Conservation (phyloP, 306 rosid genomes). For the Bauhinia variegata region DNA sequence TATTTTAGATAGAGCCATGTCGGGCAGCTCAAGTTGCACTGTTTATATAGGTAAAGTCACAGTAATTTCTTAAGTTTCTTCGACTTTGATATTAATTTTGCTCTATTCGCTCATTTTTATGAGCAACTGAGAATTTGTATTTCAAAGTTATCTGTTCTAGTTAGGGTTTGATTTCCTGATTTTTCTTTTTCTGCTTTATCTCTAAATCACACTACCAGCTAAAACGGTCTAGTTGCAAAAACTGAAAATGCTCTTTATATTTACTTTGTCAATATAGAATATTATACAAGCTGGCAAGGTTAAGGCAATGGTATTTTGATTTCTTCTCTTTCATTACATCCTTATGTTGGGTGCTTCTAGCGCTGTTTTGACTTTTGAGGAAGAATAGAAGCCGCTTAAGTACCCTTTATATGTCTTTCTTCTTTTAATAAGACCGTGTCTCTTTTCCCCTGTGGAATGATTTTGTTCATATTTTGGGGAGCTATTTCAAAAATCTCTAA, state of each 20-base stretch:
- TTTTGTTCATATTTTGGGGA: conserved; percentile 9
- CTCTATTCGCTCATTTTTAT: background rate
- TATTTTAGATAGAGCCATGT: conserved; percentile 44
- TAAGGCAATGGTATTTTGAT: background rate
- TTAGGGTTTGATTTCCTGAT: conserved; percentile 3
- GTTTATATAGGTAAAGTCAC: conserved; percentile 51
- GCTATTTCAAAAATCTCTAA: background rate
- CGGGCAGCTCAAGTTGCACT: conserved; percentile 50
- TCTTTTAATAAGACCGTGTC: conserved; percentile 1
- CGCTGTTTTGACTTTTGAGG: background rate
- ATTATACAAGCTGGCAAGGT: background rate
- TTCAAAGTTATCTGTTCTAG: background rate
- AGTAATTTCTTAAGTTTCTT: background rate
- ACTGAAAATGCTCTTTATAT: background rate
- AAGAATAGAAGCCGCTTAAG: background rate
- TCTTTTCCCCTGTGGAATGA: conserved; percentile 9
- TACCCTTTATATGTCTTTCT: background rate
- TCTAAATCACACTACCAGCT: too few species aligned
- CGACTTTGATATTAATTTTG: conserved; percentile 1
- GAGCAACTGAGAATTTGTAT: background rate
- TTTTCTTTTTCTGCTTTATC: background rate
- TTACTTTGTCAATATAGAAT: conserved; percentile 9
- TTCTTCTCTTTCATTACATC: conserved; percentile 1
- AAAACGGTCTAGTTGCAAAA: background rate
- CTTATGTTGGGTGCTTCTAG: background rate